phyloP scores from a whole-genome alignment of 257 asterid species.

The Hygrophila difformis region DNA sequence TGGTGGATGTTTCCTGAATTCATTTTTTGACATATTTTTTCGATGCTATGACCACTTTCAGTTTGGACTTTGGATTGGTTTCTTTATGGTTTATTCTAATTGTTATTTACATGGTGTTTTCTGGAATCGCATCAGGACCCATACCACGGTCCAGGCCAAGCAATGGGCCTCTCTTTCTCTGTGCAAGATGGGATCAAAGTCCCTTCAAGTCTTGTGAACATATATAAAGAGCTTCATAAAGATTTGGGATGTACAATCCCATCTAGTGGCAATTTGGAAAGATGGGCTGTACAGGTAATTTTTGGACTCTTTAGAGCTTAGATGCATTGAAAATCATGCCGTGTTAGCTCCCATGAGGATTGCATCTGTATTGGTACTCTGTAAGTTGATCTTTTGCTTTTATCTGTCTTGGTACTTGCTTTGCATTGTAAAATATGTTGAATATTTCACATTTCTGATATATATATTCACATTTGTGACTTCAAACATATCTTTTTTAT shows the following conservation, averaged over 20 bases:
- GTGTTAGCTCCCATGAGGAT: conserved; percentile 9
- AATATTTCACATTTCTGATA: no score
- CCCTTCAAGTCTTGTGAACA: conserved; percentile 86
- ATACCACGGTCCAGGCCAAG: conserved; percentile 97
- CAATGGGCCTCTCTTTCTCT: conserved; percentile 98
- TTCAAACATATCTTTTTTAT: no score
- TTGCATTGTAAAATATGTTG: no score
- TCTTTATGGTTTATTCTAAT: no score
- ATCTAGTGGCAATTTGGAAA: conserved; percentile 73
- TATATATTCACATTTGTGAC: no score
- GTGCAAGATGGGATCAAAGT: conserved; percentile 77
- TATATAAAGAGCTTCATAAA: conserved; percentile 79
- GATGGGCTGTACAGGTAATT: conserved; percentile 85
- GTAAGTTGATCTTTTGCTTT: no score
- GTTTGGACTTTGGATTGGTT: no score
- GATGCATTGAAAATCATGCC: conserved; percentile 10
- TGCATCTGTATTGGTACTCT: no score
- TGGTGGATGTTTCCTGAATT: no score
- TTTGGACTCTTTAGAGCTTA: conserved; percentile 10
- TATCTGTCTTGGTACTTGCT: no score
- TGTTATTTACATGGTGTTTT: neutral
- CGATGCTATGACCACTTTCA: no score
- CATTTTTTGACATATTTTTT: no score
- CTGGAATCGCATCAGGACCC: conserved; percentile 57
- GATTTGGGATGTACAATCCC: conserved; percentile 86